Base-by-base conservation (phyloP, 164 flowering plant species). In the Aristolochia californica region DNA sequence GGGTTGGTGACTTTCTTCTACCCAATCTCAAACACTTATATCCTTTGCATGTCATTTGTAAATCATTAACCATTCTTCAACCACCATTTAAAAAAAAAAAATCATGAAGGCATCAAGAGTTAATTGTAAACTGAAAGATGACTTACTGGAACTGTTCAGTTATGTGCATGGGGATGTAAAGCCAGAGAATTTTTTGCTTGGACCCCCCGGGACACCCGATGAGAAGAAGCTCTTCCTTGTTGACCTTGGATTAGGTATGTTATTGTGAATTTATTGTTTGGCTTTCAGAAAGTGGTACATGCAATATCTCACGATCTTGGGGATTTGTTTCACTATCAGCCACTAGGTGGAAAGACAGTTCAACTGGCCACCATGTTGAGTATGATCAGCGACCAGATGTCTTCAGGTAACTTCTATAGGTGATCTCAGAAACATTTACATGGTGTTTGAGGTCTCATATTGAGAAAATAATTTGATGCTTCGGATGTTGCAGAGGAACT, bases 141-240 rank as follows among this genome's bases (percentile, higher is more conserved):
- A 17, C 26, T 34, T 2, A 4, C n/a, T 30, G 17, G 27, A 26
- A 26, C 21, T 43, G 40, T 48, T 27, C 68, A 91, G 98, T 50
- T 88, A 83, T 67, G 95, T 93, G 56, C 98, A 93, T 69, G 97
- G 97, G 48, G 98, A 93, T 79, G 95, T 93, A 22, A 93, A 93
- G 56, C 98, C 98, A 27, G 98, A 93, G 72, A 93, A 93, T 66
- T 87, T 93, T 77, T 74, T 93, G 75, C 95, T 93, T 67, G 97
- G 98, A 28, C 77, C 88, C 16, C 79, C 83, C n/a, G 98, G 94
- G 63, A 78, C 89, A 7, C 67, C 73, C 28, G 94, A 93, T 13
- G 97, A 85, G 77, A 89, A 88, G 60, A 91, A 81, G 40, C 69
- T 91, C 30, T 91, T 84, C 69, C 81, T 91, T 43, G 93, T 88